Base-by-base conservation (phyloP, 1,139 yeast species). In the Yamadazyma songkhlaensis region DNA sequence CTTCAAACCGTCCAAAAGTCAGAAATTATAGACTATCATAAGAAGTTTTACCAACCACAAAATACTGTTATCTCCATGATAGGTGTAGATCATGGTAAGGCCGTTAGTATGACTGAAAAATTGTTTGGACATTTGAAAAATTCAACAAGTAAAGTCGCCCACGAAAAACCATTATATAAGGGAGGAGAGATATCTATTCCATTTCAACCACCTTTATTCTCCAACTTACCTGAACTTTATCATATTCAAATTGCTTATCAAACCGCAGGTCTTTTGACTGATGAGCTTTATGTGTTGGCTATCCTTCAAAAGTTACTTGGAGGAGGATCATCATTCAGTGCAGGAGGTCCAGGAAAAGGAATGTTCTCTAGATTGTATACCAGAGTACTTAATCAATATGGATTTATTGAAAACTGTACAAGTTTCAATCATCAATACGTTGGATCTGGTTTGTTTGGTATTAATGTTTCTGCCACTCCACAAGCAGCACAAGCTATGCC, bases 281-380 rank as follows among this genome's bases (percentile, higher is more conserved):
- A 88, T 13, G 97, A 92, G 51, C 81, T 90, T 31, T 92, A 92
- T 53, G 95, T 96, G 0, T 68, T 89, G 34, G 97, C 97, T 1
- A 83, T 92, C 1, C 73, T 92, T 40, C 98, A 92, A 56, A 89
- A 92, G 43, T 69, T 92, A 23, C 68, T 92, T n/a, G 98, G 98
- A 29, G 97, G 97, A 27, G 98, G 98, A 36, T 95, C 97, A 6
- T 89, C 97, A 1, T 92, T 92, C 56, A 84, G 95, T 17, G 97
- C 99, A 9, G 99, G 99, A 47, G 99, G 99, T 0, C 99, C 99
- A n/a, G 99, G 99, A 39, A 92, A 92, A 62, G 99, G 99, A 5
- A 90, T 92, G 97, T 94, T 89, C 59, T 87, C 97, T 2, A 74
- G 98, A 43, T 77, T 94, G 23, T 92, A 89, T 65, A 88, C 96